Evolutionary conservation across 805 yeast species (phyloP).

Genomic region (Candida morakotiae): DNA sequence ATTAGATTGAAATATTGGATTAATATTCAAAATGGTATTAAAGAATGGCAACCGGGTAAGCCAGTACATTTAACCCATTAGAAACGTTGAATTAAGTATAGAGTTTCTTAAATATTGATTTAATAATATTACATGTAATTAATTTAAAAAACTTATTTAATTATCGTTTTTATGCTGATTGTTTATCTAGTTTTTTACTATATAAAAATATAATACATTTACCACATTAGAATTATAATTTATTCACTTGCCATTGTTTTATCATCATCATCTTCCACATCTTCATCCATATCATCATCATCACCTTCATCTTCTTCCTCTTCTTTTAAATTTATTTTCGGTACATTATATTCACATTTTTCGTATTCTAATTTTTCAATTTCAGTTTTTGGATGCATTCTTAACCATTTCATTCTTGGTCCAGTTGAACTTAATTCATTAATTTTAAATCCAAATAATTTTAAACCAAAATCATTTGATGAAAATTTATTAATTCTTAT

Average conservation of each 20-base stretch:
- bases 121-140: too few relatives aligned
- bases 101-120: neutral
- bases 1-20: slow-evolving; percentile 80
- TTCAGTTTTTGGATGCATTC: slow-evolving; percentile 65
- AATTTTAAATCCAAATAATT: slow-evolving; percentile 82
- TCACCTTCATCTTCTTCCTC: slow-evolving; percentile 30
- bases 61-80: slow-evolving; percentile 63
- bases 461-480: slow-evolving; percentile 60
- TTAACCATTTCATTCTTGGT: slow-evolving; percentile 94
- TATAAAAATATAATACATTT: too few relatives aligned
- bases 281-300: slow-evolving; percentile 24
- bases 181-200: too few relatives aligned
- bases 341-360: slow-evolving; percentile 59
- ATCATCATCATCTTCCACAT: slow-evolving; percentile 30
- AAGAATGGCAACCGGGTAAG: slow-evolving; percentile 74
- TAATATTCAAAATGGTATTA: slow-evolving; percentile 68
- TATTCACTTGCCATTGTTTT: slow-evolving; percentile 43
- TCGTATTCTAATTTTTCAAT: slow-evolving; percentile 61
- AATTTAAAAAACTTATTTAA: too few relatives aligned
- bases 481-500: slow-evolving; percentile 45
- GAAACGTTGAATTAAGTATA: neutral
- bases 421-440: slow-evolving; percentile 75
- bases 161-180: too few relatives aligned
- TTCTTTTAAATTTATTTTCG: slow-evolving; percentile 31
- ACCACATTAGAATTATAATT: neutral